Evolutionary conservation across 805 yeast genomes (phyloP).

Genomic region (Hanseniaspora mollemarum): DNA sequence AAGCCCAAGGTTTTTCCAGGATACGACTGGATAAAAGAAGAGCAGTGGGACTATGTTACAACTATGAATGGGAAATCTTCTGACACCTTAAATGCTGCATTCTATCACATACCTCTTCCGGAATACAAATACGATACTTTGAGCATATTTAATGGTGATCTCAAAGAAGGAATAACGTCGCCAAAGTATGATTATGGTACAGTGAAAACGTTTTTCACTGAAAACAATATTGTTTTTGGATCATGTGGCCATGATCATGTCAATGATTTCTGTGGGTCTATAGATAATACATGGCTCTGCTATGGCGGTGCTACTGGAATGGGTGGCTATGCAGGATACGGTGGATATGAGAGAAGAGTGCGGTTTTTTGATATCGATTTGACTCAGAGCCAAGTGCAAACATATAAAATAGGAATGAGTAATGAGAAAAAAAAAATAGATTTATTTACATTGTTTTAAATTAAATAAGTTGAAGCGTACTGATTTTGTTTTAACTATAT

Average conservation of each 20-base stretch:
- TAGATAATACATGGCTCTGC: conserved; percentile 64
- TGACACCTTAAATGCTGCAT: conserved; percentile 56
- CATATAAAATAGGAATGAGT: conserved; percentile 9
- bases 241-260: conserved; percentile 93
- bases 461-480: background rate
- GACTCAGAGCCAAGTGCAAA: background rate
- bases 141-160: conserved; percentile 43
- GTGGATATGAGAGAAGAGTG: conserved; percentile 70
- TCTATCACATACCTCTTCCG: conserved; percentile 88
- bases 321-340: conserved; percentile 94
- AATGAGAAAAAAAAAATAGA: conserved; percentile 8
- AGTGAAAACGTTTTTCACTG: conserved; percentile 15
- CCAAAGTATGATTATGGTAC: conserved; percentile 44
- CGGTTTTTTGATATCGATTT: conserved; percentile 58
- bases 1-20: conserved; percentile 60
- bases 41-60: conserved; percentile 51
- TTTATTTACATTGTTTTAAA: background rate
- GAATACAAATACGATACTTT: conserved; percentile 40
- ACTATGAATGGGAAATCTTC: conserved; percentile 31
- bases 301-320: conserved; percentile 91
- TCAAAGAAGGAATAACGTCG: conserved; percentile 67
- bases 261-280: conserved; percentile 75
- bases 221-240: conserved; percentile 57
- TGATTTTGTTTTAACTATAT: background rate
- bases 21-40: conserved; percentile 73